phyloP scores from a whole-genome alignment of 129 eudicot genomes.

The Pulicaria dysenterica region DNA sequence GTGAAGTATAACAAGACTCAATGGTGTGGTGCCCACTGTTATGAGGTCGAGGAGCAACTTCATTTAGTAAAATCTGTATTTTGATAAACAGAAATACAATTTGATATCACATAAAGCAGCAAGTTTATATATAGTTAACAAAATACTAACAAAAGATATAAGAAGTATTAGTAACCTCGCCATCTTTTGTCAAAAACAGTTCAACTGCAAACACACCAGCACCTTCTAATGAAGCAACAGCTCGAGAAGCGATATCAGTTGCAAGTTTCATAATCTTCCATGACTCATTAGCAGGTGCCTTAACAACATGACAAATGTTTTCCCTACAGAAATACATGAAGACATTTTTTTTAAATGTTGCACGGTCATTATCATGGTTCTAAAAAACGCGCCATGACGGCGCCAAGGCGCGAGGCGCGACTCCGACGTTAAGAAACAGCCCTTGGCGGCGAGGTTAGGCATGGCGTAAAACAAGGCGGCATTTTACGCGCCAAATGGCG shows the following conservation, averaged over 20 bases:
- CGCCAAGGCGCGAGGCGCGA: too few relatives aligned
- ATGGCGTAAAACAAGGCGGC: too few relatives aligned
- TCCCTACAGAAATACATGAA: conserved; percentile 48
- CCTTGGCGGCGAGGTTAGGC: too few relatives aligned
- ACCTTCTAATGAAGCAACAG: conserved; percentile 91
- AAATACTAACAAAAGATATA: background rate
- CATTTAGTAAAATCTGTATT: conserved; percentile 81
- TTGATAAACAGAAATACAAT: background rate
- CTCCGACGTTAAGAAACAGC: too few relatives aligned
- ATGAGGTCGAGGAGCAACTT: conserved; percentile 99
- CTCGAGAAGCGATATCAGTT: conserved; percentile 72
- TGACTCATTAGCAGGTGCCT: conserved; percentile 88
- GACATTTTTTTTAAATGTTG: background rate
- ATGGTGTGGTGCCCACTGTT: conserved; percentile 97
- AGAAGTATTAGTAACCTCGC: conserved; percentile 48
- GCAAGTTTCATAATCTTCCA: conserved; percentile 81
- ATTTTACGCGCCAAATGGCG: too few relatives aligned
- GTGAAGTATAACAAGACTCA: conserved; percentile 89
- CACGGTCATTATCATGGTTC: background rate
- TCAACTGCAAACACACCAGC: conserved; percentile 98
- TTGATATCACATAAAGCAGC: background rate
- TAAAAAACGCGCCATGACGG: too few relatives aligned
- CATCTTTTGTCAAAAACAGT: conserved; percentile 79
- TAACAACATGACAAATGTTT: conserved; percentile 91
- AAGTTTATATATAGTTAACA: background rate